phyloP scores from a whole-genome alignment of 768 basidiomycete genomes.

The Phaeotremella skinneri region DNA sequence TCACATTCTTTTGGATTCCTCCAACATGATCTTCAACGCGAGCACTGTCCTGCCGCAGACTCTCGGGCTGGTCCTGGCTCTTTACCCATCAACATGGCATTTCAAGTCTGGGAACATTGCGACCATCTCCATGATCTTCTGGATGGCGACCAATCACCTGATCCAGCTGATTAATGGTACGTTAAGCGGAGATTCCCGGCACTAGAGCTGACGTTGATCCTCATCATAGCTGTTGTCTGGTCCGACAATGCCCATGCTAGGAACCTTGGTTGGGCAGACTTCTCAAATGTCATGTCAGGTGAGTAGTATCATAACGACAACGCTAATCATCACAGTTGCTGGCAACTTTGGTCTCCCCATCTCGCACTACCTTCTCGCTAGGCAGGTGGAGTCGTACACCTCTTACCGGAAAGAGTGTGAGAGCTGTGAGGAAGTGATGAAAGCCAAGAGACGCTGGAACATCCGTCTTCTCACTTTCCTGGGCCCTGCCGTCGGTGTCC shows the following conservation, averaged over 20 bases:
- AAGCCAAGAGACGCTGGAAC: slow-evolving; percentile 8
- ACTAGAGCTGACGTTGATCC: slow-evolving; percentile 7
- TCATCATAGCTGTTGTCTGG: slow-evolving; percentile 18
- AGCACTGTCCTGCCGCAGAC: slow-evolving; percentile 7
- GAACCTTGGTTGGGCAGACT: neutral
- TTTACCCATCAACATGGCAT: slow-evolving; percentile 28
- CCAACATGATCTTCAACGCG: neutral
- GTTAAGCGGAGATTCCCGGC: neutral
- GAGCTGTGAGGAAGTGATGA: slow-evolving; percentile 15
- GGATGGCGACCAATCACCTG: slow-evolving; percentile 14
- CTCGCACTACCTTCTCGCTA: slow-evolving; percentile 23
- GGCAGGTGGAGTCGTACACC: slow-evolving; percentile 25
- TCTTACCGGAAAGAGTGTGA: slow-evolving; percentile 20
- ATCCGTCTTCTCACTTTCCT: slow-evolving; percentile 8
- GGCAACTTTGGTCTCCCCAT: slow-evolving; percentile 23
- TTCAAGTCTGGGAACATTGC: slow-evolving; percentile 23
- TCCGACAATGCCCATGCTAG: neutral
- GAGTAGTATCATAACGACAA: neutral
- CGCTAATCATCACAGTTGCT: neutral
- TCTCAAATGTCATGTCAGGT: neutral
- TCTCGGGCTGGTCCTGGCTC: slow-evolving; percentile 12
- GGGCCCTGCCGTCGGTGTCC: slow-evolving; percentile 17
- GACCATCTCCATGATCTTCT: slow-evolving; percentile 25
- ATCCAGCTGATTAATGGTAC: slow-evolving; percentile 25
- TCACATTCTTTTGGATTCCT: neutral